A percentile compares a stretch with the other conserved stretches of the same genome.
These are phyloP conservation scores for Phytophthora nicotianae DNA, from an alignment of 352 stramenopile genomes.

Conservation along the genomic window DNA sequence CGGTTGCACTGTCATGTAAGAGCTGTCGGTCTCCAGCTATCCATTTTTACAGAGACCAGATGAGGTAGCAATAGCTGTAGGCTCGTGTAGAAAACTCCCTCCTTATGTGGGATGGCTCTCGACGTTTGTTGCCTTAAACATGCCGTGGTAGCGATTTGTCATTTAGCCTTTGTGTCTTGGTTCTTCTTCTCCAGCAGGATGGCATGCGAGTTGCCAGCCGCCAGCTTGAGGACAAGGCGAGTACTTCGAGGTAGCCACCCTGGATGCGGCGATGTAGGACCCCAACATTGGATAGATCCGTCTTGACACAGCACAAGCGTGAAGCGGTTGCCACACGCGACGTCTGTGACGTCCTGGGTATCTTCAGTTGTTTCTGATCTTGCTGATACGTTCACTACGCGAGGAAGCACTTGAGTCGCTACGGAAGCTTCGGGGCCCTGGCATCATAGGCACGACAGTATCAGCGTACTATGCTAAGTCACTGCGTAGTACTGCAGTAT, in stretches of 20 bases:
- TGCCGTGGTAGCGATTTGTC: conserved; percentile 31
- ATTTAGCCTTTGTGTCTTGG: conserved; percentile 1
- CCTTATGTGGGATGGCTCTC: conserved; percentile 20
- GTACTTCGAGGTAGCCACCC: conserved; percentile 13
- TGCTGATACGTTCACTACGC: conserved; percentile 46
- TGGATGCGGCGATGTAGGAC: conserved; percentile 24
- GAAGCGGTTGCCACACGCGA: conserved; percentile 59
- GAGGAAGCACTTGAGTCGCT: conserved; percentile 44
- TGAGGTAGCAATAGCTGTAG: conserved; percentile 26
- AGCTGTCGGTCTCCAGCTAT: background rate
- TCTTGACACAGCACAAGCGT: conserved; percentile 53
- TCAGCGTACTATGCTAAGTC: conserved; percentile 7
- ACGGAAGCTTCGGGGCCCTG: conserved; percentile 24
- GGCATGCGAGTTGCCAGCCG: conserved; percentile 32
- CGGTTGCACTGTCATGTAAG: conserved; percentile 72
- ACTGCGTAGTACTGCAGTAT: background rate
- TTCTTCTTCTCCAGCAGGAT: conserved; percentile 29
- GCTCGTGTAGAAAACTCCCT: conserved; percentile 22
- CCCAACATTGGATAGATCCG: conserved; percentile 64
- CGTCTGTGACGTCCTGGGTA: conserved; percentile 31
- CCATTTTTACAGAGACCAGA: conserved; percentile 22
- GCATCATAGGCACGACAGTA: background rate
- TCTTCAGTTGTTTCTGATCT: conserved; percentile 28
- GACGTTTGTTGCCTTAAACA: conserved; percentile 39
- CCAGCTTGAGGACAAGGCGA: conserved; percentile 19